phyloP scores from a whole-genome alignment of 2,329 filamentous ascomycete genomes.

The Nemania bipapillata region DNA sequence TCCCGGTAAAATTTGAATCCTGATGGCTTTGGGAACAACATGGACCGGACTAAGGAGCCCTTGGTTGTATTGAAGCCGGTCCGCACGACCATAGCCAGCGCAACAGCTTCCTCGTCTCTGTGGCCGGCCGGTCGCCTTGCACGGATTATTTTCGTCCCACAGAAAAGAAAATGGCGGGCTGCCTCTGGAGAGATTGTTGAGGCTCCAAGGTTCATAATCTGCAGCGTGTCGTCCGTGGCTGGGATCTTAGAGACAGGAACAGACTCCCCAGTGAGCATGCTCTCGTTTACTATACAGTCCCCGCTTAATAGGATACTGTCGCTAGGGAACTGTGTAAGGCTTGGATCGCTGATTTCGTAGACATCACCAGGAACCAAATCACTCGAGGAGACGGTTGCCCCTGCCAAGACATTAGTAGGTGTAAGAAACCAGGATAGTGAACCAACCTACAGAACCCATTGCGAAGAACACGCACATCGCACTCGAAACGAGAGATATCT shows the following conservation, averaged over 20 bases:
- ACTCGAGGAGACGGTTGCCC: slow-evolving; percentile 84
- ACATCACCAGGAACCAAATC: slow-evolving; percentile 95
- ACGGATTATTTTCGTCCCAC: slow-evolving; percentile 93
- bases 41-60: slow-evolving; percentile 91
- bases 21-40: slow-evolving; percentile 98
- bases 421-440: not conserved
- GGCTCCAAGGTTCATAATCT: slow-evolving; percentile 78
- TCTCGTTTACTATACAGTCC: slow-evolving; percentile 98
- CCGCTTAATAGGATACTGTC: slow-evolving; percentile 91
- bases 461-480: slow-evolving; percentile 89
- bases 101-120: slow-evolving; percentile 86
- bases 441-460: slow-evolving; percentile 84
- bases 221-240: slow-evolving; percentile 81
- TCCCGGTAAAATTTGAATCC: slow-evolving; percentile 99
- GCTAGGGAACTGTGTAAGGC: slow-evolving; percentile 85
- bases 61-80: slow-evolving; percentile 99
- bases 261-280: slow-evolving; percentile 97
- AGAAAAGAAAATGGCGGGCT: slow-evolving; percentile 90
- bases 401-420: slow-evolving; percentile 56
- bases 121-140: slow-evolving; percentile 88
- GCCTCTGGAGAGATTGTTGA: slow-evolving; percentile 84
- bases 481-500: slow-evolving; percentile 94
- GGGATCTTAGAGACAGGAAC: slow-evolving; percentile 95
- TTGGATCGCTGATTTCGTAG: slow-evolving; percentile 95
- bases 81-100: slow-evolving; percentile 88